Conservation (phyloP, 140 eudicot species). For the Flaveria floridana region DNA sequence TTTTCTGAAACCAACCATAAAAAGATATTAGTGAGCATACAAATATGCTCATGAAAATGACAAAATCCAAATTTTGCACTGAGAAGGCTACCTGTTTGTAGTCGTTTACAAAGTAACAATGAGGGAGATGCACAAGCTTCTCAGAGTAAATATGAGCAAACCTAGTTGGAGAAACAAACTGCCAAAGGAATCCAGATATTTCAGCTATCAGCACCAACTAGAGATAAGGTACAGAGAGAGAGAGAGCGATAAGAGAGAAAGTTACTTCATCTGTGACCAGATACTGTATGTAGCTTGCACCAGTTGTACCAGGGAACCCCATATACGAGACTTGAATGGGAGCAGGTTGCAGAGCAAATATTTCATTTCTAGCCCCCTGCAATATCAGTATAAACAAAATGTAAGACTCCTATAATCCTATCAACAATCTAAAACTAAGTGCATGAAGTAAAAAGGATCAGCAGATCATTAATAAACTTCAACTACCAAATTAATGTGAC, state of each 20-base stretch:
- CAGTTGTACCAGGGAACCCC: conserved; percentile 99
- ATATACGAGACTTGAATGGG: conserved; percentile 94
- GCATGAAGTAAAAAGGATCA: too few species aligned
- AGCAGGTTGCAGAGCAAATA: conserved; percentile 97
- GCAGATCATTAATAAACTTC: too few species aligned
- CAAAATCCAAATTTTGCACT: not conserved
- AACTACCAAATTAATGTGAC: too few species aligned
- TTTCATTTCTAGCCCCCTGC: conserved; percentile 98
- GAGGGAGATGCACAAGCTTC: conserved; percentile 96
- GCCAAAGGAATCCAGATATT: conserved; percentile 24
- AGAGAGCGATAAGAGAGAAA: not conserved
- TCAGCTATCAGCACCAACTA: conserved; percentile 1
- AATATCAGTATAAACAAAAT: not conserved
- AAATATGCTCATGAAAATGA: conserved; percentile 15
- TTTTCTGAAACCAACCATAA: conserved; percentile 51
- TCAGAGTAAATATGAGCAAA: conserved; percentile 81
- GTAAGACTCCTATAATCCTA: not conserved
- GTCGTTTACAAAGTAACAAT: conserved; percentile 94
- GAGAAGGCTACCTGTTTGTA: conserved; percentile 71
- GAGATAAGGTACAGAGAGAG: not conserved
- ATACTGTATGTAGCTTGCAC: conserved; percentile 87
- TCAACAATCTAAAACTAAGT: not conserved
- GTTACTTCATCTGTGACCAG: conserved; percentile 86
- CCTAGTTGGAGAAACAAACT: conserved; percentile 67
- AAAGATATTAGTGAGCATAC: conserved; percentile 3